phyloP scores from a whole-genome alignment of 148 eudicot genomes.

The Rhododendron ovatum region DNA sequence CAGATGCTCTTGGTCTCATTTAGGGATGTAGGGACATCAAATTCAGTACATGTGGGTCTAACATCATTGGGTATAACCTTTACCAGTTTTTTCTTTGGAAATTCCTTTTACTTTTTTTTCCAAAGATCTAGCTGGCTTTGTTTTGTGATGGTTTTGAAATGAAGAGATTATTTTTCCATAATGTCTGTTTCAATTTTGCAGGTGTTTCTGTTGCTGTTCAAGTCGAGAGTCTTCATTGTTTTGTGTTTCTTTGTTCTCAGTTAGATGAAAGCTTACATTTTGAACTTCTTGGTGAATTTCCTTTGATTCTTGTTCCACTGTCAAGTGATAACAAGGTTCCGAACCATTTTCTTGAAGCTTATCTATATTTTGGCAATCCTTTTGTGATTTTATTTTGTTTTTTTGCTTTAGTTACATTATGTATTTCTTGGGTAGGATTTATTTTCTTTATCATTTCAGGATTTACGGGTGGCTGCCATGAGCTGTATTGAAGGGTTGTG shows the following conservation, averaged over 20 bases:
- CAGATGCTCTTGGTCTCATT: background rate
- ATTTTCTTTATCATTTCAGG: slow-evolving; percentile 20
- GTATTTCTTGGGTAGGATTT: slow-evolving; percentile 3
- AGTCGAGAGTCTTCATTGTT: slow-evolving; percentile 64
- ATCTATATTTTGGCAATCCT: background rate
- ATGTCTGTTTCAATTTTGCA: slow-evolving; percentile 14
- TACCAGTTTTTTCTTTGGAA: background rate
- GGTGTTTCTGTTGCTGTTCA: slow-evolving; percentile 63
- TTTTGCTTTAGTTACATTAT: background rate
- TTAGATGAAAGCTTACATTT: slow-evolving; percentile 44
- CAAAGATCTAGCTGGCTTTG: background rate
- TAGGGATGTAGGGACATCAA: background rate
- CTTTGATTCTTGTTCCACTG: slow-evolving; percentile 67
- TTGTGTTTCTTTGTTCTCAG: slow-evolving; percentile 49
- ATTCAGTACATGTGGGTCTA: background rate
- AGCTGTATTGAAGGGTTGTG: slow-evolving; percentile 65
- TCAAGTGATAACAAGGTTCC: slow-evolving; percentile 60
- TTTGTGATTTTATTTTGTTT: background rate
- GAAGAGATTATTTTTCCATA: background rate
- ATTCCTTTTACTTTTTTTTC: background rate
- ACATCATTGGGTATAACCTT: background rate
- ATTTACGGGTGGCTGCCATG: slow-evolving; percentile 73
- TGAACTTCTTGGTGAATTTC: slow-evolving; percentile 60
- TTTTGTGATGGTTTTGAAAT: background rate
- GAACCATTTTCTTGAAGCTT: background rate